Evolutionary conservation across 2,329 filamentous ascomycete species (phyloP), one percentile per base, ranked within the genome.

Genomic region (Tricladium varicosporioides): DNA sequence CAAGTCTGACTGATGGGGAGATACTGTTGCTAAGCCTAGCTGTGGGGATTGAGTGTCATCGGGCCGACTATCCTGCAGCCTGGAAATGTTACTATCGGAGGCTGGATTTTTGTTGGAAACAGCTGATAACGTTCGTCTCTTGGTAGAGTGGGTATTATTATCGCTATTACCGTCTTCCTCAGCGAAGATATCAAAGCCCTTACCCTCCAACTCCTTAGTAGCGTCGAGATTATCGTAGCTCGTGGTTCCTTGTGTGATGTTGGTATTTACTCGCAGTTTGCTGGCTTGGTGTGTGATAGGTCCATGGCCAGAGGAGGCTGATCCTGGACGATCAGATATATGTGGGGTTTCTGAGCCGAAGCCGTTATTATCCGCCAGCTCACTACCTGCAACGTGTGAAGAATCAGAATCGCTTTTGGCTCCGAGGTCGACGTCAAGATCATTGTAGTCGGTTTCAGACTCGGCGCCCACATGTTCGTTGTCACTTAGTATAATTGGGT

Each of bases 401-500:
- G 49, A 45, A 52, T 33, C 13, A 27, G 44, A 53, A 58, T 51
- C 31, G 47, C 56, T 50, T 43, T 56, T 59, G 48, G 48, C 50
- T 53, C 5, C 53, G 19, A 59, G 52, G 56, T 62, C 58, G 52
- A 56, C 52, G 14, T 62, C 46, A 58, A 58, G 49, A 56, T 54
- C 36, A 19, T 54, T 56, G 32, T 58, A 60, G 33, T 58, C 51
- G 54, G 55, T 58, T 51, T 58, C 53, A 53, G 60, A 62, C 54
- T 58, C 52, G 49, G 55, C 52, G 58, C 50, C 33, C 36, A 40
- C 50, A 56, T 51, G 58, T 62, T 60, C 43, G 45, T 62, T 54
- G 46, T 60, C 51, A 56, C 60, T 62, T 8, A 62, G 57, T 53
- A 61, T 56, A 60, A 62, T 60, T 32, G 50, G 54, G 58, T 60